Conservation (phyloP, 176 grass and related monocot genomes). For the Rhynchospora pubera region DNA sequence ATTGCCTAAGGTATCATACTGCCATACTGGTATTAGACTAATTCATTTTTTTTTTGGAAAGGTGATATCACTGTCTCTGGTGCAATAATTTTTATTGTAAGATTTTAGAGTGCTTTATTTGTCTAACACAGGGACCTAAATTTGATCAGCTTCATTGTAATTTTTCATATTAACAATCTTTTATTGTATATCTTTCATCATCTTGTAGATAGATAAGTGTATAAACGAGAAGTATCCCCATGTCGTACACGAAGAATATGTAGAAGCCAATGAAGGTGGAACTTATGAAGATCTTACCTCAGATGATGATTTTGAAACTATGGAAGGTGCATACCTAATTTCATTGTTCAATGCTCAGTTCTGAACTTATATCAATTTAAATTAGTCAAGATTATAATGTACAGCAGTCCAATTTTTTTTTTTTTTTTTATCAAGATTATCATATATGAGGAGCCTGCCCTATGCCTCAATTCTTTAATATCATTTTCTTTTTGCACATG, state of each 20-base stretch:
- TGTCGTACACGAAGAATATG: conserved; percentile 66
- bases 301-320: conserved; percentile 40
- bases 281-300: conserved; percentile 32
- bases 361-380: conserved; percentile 3
- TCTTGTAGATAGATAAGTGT: conserved; percentile 46
- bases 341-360: neutral
- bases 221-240: conserved; percentile 75
- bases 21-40: neutral
- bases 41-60: neutral
- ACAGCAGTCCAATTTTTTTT: neutral
- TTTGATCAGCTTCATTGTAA: neutral
- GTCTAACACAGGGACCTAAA: neutral
- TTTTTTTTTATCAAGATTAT: no score
- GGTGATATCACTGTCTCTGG: neutral
- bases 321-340: conserved; percentile 56
- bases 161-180: neutral
- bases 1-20: conserved; percentile 50
- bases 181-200: conserved; percentile 7
- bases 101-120: neutral
- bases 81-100: neutral
- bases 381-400: neutral
- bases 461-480: no score
- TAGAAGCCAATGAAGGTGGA: conserved; percentile 34
- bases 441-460: no score
- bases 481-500: no score